Evolutionary conservation across 495 filamentous ascomycete genomes (phyloP), one percentile per base, ranked within the genome.

Genomic region (Penicillium pulvis): DNA sequence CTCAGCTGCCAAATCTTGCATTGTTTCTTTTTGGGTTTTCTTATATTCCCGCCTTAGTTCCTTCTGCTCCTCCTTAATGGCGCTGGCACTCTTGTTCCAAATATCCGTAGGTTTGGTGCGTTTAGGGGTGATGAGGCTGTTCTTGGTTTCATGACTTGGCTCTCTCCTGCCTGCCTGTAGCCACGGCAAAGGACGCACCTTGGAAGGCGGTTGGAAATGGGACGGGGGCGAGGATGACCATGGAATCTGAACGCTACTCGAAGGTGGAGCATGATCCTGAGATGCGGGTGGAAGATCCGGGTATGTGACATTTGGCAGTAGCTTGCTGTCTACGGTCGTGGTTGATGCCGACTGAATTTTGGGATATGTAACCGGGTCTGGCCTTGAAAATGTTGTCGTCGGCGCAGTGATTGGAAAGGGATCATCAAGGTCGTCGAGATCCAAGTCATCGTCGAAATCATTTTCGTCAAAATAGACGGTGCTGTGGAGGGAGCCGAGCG

Each of bases 81-180:
- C 88, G 61, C 88, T 93, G 5, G 84, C 88, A 10, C 87, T 91
- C 36, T 87, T 87, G 63, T 96, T 89, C 94, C 94, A 98, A 3
- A 82, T 79, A 20, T 80, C 81, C 51, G 77, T 65, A 62, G 76
- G 73, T 36, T 78, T 79, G 0, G 71, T 66, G 59, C 60, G 82
- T 72, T 62, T 76, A 50, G 65, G 74, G 0, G 71, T 73, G 45
- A 61, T 50, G 26, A 65, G 58, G 24, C 28, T 56, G 39, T 45
- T 56, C 39, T 75, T 69, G 44, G 67, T 71, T 26, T 64, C 56
- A 47, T 71, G 45, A 16, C 56, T 20, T 33, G 71, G 52, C 44
- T 68, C 57, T 36, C 72, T 62, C 24, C 76, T 68, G 52, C 66
- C 63, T 52, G 73, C 73, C 43, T 71, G 64, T 20, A 71, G 56